A percentile compares a stretch with the other conserved stretches of the same genome.
phyloP scores from a whole-genome alignment of 139 green algal species.

The Pycnococcus provasolii region DNA sequence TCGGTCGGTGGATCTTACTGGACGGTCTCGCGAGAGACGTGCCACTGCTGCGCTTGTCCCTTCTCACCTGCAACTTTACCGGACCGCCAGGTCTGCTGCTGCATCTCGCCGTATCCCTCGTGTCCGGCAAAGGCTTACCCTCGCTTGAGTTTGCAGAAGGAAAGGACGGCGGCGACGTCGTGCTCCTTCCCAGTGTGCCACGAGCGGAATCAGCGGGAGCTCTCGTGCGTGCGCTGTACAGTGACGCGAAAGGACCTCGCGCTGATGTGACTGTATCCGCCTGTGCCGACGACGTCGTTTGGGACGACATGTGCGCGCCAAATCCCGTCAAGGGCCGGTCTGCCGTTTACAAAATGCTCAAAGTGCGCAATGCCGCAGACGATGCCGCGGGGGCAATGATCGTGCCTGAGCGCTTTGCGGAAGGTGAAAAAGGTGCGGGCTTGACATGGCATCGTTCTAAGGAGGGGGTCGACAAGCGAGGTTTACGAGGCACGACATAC shows the following conservation, averaged over 20 bases:
- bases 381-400: neutral
- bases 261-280: neutral
- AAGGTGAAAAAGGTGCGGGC: neutral
- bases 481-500: slow-evolving; percentile 5
- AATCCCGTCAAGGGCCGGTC: neutral
- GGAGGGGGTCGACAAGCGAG: neutral
- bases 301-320: slow-evolving; percentile 2
- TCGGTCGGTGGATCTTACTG: slow-evolving; percentile 8
- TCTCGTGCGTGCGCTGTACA: neutral
- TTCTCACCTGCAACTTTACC: slow-evolving; percentile 6
- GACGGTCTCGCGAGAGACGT: neutral
- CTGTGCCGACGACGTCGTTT: slow-evolving; percentile 4
- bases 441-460: slow-evolving; percentile 4
- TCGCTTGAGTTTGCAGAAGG: neutral
- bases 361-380: neutral
- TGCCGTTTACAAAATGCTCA: neutral
- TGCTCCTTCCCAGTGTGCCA: neutral
- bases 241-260: too few species aligned
- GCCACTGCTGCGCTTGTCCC: neutral
- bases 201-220: neutral
- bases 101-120: neutral
- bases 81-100: slow-evolving; percentile 5
- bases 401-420: neutral
- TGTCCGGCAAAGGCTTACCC: slow-evolving; percentile 2
- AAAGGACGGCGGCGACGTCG: too few species aligned